Base-by-base conservation (phyloP, 2,329 filamentous ascomycete species). In the Graphilbum ipis-grandicollis region DNA sequence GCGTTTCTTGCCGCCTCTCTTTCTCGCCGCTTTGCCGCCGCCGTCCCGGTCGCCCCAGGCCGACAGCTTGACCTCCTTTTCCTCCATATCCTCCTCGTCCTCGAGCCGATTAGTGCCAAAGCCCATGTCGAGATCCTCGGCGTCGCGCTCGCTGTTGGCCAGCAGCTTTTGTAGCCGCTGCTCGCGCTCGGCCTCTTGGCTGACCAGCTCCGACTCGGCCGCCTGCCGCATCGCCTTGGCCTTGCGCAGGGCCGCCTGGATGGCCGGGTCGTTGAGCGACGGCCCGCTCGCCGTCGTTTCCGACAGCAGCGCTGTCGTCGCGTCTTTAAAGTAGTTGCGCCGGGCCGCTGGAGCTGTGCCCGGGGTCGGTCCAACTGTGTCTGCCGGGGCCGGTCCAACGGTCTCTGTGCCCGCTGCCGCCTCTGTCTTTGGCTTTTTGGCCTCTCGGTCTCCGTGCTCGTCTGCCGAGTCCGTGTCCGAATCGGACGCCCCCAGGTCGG, bases 91-190 rank as follows among this genome's bases (percentile, higher is more conserved):
- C 41, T 86, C 86, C 35, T 86, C 85, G 49, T 94, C 90, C 37
- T 82, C 85, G 49, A 83, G 78, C 21, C 88, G 70, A 50, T 79
- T 90, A 17, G 76, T 82, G 25, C 90, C 90, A 50, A 98, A 96
- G 41, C 86, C 88, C 65, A 96, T 72, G 50, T 98, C 90, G 58
- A 98, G 69, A 56, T 98, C 88, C 39, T 88, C 76, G 34, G 85
- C 74, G 52, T 96, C 88, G 34, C 86, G 71, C 46, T 81, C 79
- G 38, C 75, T 72, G 41, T 68, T 68, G 47, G 76, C 64, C 6
- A 94, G 63, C 62, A 94, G 79, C 45, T 71, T 78, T 53, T 74
- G 78, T 36, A 77, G 71, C 8, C 79, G 75, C 35, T 75, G 75
- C 43, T 78, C 70, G 42, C 75, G 71, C 47, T 56, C 60, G 5